phyloP scores from a whole-genome alignment of 1,284 basidiomycete species.

The Pyrrhoderma lamaoense region DNA sequence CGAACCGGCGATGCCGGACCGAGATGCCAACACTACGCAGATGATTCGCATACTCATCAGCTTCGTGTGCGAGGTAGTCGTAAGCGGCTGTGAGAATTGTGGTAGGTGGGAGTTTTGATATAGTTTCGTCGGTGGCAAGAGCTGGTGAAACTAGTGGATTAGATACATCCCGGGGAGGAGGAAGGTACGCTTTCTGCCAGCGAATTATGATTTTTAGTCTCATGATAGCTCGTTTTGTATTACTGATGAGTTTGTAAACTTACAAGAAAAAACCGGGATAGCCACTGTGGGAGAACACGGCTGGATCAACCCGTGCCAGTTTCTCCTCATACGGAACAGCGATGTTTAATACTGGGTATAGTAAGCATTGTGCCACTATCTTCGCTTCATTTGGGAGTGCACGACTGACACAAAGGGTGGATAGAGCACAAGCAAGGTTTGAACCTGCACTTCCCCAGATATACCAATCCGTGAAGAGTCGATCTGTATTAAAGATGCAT shows the following conservation, averaged over 20 bases:
- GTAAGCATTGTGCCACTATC: slow-evolving; percentile 19
- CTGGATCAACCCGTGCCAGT: slow-evolving; percentile 21
- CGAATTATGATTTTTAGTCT: no score
- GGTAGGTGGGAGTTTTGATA: slow-evolving; percentile 21
- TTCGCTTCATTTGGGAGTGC: slow-evolving; percentile 17
- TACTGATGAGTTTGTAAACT: no score
- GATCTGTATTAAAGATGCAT: slow-evolving; percentile 3
- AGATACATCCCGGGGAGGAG: slow-evolving; percentile 17
- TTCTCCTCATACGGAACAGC: slow-evolving; percentile 23
- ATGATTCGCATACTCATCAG: slow-evolving; percentile 21
- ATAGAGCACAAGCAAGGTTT: slow-evolving; percentile 22
- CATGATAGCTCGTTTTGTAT: no score
- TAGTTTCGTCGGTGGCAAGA: slow-evolving; percentile 18
- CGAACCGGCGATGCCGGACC: slow-evolving; percentile 20
- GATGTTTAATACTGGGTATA: slow-evolving; percentile 23
- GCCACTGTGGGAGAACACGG: slow-evolving; percentile 22
- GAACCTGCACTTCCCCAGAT: slow-evolving; percentile 23
- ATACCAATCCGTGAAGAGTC: slow-evolving; percentile 22
- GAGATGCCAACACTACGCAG: slow-evolving; percentile 16
- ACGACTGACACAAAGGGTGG: slow-evolving; percentile 16
- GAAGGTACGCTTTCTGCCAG: slow-evolving; percentile 20
- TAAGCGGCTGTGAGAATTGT: slow-evolving; percentile 23
- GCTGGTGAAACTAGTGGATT: slow-evolving; percentile 23
- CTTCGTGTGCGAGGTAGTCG: slow-evolving; percentile 24
- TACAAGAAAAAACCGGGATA: slow-evolving; percentile 22